These are phyloP conservation scores for Chaetomium fimeti DNA, from an alignment of 495 filamentous ascomycete genomes.

Conservation along the genomic window DNA sequence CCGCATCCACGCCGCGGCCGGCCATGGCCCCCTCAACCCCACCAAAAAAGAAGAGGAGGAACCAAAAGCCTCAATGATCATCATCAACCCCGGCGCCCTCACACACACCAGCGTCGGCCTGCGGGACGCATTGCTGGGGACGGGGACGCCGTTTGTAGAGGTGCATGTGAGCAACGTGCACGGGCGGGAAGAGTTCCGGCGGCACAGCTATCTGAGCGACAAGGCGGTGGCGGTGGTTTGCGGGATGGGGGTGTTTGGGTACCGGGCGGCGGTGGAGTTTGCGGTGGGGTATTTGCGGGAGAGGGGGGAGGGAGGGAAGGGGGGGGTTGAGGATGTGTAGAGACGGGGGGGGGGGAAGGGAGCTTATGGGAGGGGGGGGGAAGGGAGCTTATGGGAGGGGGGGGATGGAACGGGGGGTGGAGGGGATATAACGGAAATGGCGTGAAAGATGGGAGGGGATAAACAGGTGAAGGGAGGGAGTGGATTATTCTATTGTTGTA, in stretches of 20 bases:
- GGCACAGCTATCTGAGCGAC: slow-evolving; percentile 67
- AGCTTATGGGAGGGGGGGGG: neutral
- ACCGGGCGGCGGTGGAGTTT: slow-evolving; percentile 67
- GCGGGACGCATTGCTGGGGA: slow-evolving; percentile 63
- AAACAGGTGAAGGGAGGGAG: no score
- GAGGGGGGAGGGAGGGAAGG: slow-evolving; percentile 13
- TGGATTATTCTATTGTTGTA: no score
- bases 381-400: no score
- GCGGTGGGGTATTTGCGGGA: slow-evolving; percentile 49
- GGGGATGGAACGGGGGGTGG: no score
- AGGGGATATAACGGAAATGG: no score
- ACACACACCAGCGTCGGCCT: slow-evolving; percentile 69
- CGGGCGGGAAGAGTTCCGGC: slow-evolving; percentile 59
- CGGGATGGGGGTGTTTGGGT: slow-evolving; percentile 66
- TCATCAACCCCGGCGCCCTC: slow-evolving; percentile 69
- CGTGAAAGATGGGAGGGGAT: no score
- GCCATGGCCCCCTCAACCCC: slow-evolving; percentile 24
- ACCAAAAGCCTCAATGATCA: slow-evolving; percentile 53
- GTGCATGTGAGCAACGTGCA: slow-evolving; percentile 70
- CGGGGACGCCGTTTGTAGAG: slow-evolving; percentile 68
- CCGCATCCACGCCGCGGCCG: slow-evolving; percentile 56
- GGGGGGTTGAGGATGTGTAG: neutral
- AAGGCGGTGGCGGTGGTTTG: slow-evolving; percentile 68
- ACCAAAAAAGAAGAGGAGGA: slow-evolving; percentile 13
- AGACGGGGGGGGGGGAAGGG: neutral